A percentile compares a stretch with the other conserved stretches of the same genome.
Evolutionary conservation across 768 basidiomycete species (phyloP).

Genomic region (Russula brevipes): DNA sequence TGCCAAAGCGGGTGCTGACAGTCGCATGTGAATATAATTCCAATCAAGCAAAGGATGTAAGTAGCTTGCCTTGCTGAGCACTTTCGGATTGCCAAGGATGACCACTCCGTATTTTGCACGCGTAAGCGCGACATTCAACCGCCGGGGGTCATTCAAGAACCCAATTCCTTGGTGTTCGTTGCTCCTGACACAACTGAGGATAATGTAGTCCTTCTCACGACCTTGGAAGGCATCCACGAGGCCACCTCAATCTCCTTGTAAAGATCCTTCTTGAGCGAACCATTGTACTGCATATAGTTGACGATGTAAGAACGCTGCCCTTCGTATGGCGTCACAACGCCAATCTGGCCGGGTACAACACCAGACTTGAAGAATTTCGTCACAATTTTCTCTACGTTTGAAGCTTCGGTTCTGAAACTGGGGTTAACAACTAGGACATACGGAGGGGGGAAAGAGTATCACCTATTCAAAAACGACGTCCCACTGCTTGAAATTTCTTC

Average conservation of each 20-base stretch:
- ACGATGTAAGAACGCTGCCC: constrained; percentile 98
- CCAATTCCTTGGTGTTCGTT: constrained; percentile 99
- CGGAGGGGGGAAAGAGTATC: constrained; percentile 24
- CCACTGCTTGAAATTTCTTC: constrained; percentile 99
- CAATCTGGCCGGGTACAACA: constrained; percentile 91
- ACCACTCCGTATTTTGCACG: constrained; percentile 98
- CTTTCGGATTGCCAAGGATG: constrained; percentile 99
- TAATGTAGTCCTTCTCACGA: constrained; percentile 99
- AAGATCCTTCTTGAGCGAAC: constrained; percentile 96
- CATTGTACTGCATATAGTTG: constrained; percentile 99
- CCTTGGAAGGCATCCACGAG: constrained; percentile 99
- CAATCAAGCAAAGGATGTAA: constrained; percentile 3
- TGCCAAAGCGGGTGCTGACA: constrained; percentile 95
- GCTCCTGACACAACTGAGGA: constrained; percentile 93
- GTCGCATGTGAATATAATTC: constrained; percentile 23
- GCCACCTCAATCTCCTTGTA: constrained; percentile 99
- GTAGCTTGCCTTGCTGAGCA: constrained; percentile 84
- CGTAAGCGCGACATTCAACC: constrained; percentile 94
- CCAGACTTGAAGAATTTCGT: constrained; percentile 99
- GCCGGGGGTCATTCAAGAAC: constrained; percentile 95
- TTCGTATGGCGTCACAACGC: constrained; percentile 98
- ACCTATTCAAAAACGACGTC: constrained; percentile 96
- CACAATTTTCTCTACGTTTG: constrained; percentile 99
- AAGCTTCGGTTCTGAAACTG: constrained; percentile 80
- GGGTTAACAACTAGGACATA: constrained; percentile 5